Base-by-base conservation (phyloP, 495 filamentous ascomycete genomes). In the Oidiodendron maius region DNA sequence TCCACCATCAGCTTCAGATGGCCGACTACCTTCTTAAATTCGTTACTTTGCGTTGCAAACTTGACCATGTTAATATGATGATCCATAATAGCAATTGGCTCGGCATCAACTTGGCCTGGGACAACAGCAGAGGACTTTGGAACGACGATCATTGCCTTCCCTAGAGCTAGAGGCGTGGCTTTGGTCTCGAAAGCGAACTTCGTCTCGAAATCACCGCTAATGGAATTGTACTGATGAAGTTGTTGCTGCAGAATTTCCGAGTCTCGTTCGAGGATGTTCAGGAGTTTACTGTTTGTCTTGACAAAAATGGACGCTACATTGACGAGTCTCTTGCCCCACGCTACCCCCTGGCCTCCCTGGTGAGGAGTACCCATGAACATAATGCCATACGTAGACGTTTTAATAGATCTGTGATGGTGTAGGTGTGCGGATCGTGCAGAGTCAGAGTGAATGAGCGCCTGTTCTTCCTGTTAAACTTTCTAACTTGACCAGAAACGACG, bases 281-380 rank as follows among this genome's bases (percentile, higher is more conserved):
- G 37, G 25, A 67, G 44, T 12, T 50, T 51, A 32, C 46, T 40
- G 32, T 63, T 60, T 8, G 62, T 58, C 0, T 58, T 46, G 24
- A 44, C 43, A 52, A 61, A 65, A 6, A 62, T 57, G 23, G 65
- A 66, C 16, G 59, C 65, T 1, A 64, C 46, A 49, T 63, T 60
- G n/a, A 61, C 47, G 2, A 68, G 53, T 20, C 60, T 44, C 40
- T 53, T 44, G 37, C 49, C 57, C 45, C 22, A 53, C 26, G 48
- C 30, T 24, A 61, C 53, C 11, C 59, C 55, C 18, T 51, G 48
- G 17, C 59, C 55, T 38, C 63, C 63, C 42, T 61, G 56, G 54
- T 87, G 82, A 4, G 83, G 83, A 4, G 83, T 86, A 3, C 83
- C 83, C 32, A 85, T 67, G 56, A 87, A 87, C 8, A 87, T 62